phyloP scores from a whole-genome alignment of 768 basidiomycete genomes.

The Boletellus ananiceps region DNA sequence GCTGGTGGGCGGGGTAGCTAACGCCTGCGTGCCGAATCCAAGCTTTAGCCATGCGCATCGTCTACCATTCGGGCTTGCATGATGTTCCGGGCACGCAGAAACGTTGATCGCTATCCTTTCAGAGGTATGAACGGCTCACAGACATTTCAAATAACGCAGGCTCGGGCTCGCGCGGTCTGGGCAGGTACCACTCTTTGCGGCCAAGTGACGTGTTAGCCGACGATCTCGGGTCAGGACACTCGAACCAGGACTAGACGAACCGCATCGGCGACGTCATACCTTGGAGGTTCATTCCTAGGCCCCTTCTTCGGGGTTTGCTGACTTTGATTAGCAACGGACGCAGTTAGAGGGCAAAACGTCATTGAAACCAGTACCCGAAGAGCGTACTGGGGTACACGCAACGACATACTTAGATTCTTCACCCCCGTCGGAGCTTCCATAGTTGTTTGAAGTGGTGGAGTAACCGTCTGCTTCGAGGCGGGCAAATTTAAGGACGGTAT shows the following conservation, averaged over 20 bases:
- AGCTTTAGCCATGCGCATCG: neutral
- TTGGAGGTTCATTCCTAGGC: slow-evolving; percentile 54
- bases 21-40: too few relatives aligned
- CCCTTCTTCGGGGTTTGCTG: neutral
- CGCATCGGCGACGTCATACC: slow-evolving; percentile 74
- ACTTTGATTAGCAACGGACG: slow-evolving; percentile 51
- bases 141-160: slow-evolving; percentile 87
- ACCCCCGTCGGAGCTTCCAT: slow-evolving; percentile 84
- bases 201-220: neutral
- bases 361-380: slow-evolving; percentile 85
- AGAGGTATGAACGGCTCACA: slow-evolving; percentile 64
- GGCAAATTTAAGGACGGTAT: slow-evolving; percentile 66
- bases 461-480: slow-evolving; percentile 67
- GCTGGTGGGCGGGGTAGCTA: too few relatives aligned
- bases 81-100: slow-evolving; percentile 67
- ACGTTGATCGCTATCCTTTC: slow-evolving; percentile 74
- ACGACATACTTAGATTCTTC: slow-evolving; percentile 72
- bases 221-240: slow-evolving; percentile 59
- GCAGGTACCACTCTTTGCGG: slow-evolving; percentile 29
- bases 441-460: slow-evolving; percentile 69
- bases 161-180: slow-evolving; percentile 60
- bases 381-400: slow-evolving; percentile 67
- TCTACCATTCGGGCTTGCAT: slow-evolving; percentile 79
- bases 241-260: slow-evolving; percentile 64
- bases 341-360: slow-evolving; percentile 78